Conservation (phyloP, 768 basidiomycete species). For the Ramaria rubella region DNA sequence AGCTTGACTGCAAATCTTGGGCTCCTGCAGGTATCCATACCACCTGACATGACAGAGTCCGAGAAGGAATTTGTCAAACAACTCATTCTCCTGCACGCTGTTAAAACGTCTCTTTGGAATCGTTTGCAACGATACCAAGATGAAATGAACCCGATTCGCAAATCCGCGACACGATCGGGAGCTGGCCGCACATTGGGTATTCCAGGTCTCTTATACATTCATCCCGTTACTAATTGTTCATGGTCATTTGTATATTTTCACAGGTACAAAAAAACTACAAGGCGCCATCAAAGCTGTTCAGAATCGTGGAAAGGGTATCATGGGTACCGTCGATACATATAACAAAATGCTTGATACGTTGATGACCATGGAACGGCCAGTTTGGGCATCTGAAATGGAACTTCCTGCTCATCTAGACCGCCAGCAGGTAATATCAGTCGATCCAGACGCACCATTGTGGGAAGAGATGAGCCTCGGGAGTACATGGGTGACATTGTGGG, state of each 20-base stretch:
- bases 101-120: too few relatives aligned
- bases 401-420: neutral
- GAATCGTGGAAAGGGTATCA: neutral
- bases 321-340: neutral
- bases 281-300: neutral
- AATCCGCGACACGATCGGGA: neutral
- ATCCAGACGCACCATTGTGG: neutral
- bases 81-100: neutral
- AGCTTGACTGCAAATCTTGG: neutral
- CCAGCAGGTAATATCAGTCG: neutral
- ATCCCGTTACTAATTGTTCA: neutral
- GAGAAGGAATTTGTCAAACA: neutral
- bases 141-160: neutral
- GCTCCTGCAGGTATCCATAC: neutral
- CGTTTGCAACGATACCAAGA: neutral
- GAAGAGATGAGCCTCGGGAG: too few relatives aligned
- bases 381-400: neutral
- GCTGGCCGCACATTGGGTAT: neutral
- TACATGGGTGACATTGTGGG: neutral
- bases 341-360: neutral
- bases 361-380: neutral
- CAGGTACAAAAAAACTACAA: neutral
- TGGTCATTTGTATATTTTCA: neutral
- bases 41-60: too few relatives aligned
- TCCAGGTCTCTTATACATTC: neutral